These are phyloP conservation scores for Pythium apleroticum DNA, from an alignment of 352 stramenopile species.

Conservation along the genomic window DNA sequence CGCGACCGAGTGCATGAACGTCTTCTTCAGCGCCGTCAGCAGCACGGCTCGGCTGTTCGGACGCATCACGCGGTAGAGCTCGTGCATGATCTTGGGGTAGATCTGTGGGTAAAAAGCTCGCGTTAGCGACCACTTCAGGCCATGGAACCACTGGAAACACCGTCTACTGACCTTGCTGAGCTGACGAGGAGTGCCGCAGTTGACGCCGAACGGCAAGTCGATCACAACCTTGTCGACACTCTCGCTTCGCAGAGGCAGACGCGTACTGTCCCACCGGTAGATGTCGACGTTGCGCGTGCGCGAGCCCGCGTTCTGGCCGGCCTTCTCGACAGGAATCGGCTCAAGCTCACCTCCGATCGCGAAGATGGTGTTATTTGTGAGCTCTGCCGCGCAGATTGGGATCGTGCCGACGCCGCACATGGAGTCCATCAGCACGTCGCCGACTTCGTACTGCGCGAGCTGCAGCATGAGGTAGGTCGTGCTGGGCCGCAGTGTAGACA, in stretches of 20 bases:
- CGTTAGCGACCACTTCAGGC: neutral
- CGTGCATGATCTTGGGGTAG: slow-evolving; percentile 75
- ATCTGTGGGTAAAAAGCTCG: slow-evolving; percentile 37
- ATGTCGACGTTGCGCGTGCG: slow-evolving; percentile 46
- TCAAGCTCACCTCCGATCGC: slow-evolving; percentile 70
- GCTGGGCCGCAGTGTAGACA: slow-evolving; percentile 75
- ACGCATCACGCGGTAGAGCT: slow-evolving; percentile 63
- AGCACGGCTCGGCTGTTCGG: slow-evolving; percentile 57
- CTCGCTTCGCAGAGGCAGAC: slow-evolving; percentile 50
- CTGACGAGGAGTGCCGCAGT: slow-evolving; percentile 64
- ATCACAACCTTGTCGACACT: slow-evolving; percentile 69
- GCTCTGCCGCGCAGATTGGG: slow-evolving; percentile 55
- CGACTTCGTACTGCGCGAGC: slow-evolving; percentile 48
- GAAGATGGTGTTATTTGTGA: slow-evolving; percentile 54
- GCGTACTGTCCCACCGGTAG: slow-evolving; percentile 62
- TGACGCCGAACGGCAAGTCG: slow-evolving; percentile 79
- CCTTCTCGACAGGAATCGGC: slow-evolving; percentile 47
- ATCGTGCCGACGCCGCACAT: slow-evolving; percentile 85
- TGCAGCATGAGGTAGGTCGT: slow-evolving; percentile 78
- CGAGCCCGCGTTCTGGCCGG: slow-evolving; percentile 45
- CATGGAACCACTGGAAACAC: neutral
- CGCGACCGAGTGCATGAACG: slow-evolving; percentile 55
- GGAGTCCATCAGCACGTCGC: slow-evolving; percentile 74
- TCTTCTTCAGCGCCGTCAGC: slow-evolving; percentile 81
- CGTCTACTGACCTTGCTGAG: slow-evolving; percentile 55